Conservation (phyloP, 805 yeast genomes). For the Ogataea sp. region DNA sequence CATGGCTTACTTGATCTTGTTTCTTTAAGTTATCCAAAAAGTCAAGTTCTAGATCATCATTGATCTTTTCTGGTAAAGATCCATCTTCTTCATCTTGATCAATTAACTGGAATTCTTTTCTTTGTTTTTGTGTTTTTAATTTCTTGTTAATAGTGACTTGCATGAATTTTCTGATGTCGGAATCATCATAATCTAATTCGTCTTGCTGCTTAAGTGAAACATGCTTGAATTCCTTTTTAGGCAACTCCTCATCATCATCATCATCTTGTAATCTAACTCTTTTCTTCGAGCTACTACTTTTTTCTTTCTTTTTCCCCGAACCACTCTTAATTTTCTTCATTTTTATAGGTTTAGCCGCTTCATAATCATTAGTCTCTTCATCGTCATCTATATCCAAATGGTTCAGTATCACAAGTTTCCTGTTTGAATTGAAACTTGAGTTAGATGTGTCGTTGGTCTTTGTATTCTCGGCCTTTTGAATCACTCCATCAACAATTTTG, state of each 20-base stretch:
- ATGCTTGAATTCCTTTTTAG: slow-evolving; percentile 15
- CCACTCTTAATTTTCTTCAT: too few relatives aligned
- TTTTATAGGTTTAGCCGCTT: slow-evolving; percentile 4
- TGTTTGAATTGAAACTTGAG: background rate
- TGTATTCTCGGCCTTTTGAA: background rate
- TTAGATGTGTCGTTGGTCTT: background rate
- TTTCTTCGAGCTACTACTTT: background rate
- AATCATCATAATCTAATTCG: slow-evolving; percentile 17
- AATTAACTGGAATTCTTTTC: slow-evolving; percentile 6
- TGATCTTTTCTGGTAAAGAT: slow-evolving; percentile 11
- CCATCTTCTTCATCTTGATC: slow-evolving; percentile 13
- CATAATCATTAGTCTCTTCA: slow-evolving; percentile 2
- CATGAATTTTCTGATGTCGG: slow-evolving; percentile 4
- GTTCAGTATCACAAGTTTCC: background rate
- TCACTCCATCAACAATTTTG: background rate
- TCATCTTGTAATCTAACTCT: slow-evolving; percentile 6
- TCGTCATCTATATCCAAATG: slow-evolving; percentile 2
- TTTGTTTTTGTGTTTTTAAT: slow-evolving; percentile 15
- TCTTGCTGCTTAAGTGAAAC: slow-evolving; percentile 22
- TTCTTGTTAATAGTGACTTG: slow-evolving; percentile 8
- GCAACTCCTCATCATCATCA: slow-evolving; percentile 6
- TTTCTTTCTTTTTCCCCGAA: background rate
- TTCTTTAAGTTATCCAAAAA: background rate
- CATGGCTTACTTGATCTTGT: background rate
- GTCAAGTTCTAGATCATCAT: background rate